Base-by-base conservation (phyloP, 2,329 filamentous ascomycete species). In the Pseudogymnoascus sp. region DNA sequence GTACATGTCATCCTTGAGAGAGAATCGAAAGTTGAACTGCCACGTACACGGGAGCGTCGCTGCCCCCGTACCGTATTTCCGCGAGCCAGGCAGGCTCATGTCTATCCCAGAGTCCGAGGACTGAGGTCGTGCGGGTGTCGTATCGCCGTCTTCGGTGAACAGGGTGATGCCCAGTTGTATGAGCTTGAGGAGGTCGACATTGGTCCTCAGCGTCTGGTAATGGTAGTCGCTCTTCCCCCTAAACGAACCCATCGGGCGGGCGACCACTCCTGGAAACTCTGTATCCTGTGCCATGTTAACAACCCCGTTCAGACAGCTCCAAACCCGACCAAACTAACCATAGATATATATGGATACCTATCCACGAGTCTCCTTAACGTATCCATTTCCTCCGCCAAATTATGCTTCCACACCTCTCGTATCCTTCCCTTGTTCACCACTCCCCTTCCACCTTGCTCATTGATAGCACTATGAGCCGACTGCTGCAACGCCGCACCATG, bases 1-100 rank as follows among this genome's bases (percentile, higher is more conserved):
- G 76, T 95, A 97, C 94, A 99, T 99, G 75, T 99, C 94, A 38
- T 93, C 86, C 67, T 94, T 89, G 8, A 97, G 81, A 1, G 91
- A 94, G 74, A 97, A 99, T 68, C 92, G 88, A 76, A 99, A 99
- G 79, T 99, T 97, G 81, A 99, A 99, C 68, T 97, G 93, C 94
- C 94, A 99, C 16, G 93, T 95, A 71, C 89, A 95, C 14, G 90
- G 93, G 62, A 91, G 86, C 57, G 83, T 80, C 57, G 67, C 65
- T 60, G 68, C 69, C 62, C 64, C 66, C 35, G 79, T 79, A 64
- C 78, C 75, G 65, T 82, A 81, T 25, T 67, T 70, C 61, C 69
- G 67, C 75, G 74, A 65, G 77, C 64, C 66, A 38, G 62, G 47
- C 3, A 62, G 63, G 75, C 43, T 78, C 74, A 64, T 77, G 76